These are phyloP conservation scores for Takakia lepidozioides DNA, from an alignment of 225 moss, liverwort and hornwort species.

Conservation along the genomic window DNA sequence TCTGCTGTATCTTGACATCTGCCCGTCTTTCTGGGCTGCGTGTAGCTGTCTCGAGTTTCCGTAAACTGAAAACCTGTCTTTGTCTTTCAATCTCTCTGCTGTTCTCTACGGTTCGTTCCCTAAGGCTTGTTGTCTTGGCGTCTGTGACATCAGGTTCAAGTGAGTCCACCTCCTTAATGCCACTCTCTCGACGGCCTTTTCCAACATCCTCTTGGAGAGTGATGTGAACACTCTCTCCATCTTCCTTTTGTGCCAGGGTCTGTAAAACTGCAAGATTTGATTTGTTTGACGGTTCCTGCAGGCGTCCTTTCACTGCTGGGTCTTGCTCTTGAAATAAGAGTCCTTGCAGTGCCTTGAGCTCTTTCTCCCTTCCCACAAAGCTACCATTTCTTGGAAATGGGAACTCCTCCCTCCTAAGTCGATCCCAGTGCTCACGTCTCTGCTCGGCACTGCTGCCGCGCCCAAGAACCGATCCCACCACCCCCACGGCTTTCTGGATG, in stretches of 20 bases:
- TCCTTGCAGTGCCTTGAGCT: slow-evolving; percentile 35
- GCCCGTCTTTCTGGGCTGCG: slow-evolving; percentile 16
- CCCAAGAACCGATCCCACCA: slow-evolving; percentile 23
- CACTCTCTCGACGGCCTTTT: background rate
- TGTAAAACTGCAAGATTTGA: slow-evolving; percentile 11
- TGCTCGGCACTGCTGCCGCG: slow-evolving; percentile 13
- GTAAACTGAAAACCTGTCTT: background rate
- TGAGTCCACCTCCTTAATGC: slow-evolving; percentile 3
- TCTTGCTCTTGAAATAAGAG: slow-evolving; percentile 13
- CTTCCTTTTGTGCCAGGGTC: background rate
- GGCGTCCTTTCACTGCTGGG: slow-evolving; percentile 1
- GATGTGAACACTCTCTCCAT: background rate
- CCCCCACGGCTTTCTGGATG: slow-evolving; percentile 35
- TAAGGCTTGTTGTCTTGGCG: slow-evolving; percentile 3
- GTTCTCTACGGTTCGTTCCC: slow-evolving; percentile 2
- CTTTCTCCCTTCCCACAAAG: slow-evolving; percentile 40
- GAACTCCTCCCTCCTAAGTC: slow-evolving; percentile 22
- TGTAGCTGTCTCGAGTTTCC: background rate
- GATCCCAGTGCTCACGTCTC: slow-evolving; percentile 12
- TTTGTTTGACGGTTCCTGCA: background rate
- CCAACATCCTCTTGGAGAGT: background rate
- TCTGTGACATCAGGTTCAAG: slow-evolving; percentile 11
- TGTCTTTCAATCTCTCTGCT: slow-evolving; percentile 1
- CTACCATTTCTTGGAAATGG: slow-evolving; percentile 32
- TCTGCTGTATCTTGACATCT: slow-evolving; percentile 9